A percentile compares a stretch with the other conserved stretches of the same genome.
Conservation (phyloP, 306 rosid genomes). For the Hippophae tibetana region DNA sequence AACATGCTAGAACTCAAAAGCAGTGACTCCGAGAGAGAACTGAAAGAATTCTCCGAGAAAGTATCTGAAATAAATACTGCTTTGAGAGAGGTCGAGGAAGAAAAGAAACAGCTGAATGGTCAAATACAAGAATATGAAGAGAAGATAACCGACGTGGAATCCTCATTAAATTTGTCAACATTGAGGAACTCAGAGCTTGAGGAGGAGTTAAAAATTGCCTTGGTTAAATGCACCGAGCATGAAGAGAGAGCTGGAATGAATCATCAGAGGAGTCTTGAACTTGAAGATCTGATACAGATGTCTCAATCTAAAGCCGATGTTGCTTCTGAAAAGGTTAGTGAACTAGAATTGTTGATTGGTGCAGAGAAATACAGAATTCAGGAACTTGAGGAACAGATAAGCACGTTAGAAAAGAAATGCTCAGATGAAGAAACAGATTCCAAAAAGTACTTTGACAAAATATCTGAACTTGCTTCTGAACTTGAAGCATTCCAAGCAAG, state of each 20-base stretch:
- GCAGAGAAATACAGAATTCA: constrained; percentile 83
- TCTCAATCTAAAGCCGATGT: constrained; percentile 67
- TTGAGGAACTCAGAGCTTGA: constrained; percentile 42
- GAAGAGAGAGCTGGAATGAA: constrained; percentile 61
- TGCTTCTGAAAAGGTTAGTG: constrained; percentile 54
- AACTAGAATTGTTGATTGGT: constrained; percentile 77
- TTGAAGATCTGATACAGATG: constrained; percentile 70
- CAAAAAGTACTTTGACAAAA: constrained; percentile 39
- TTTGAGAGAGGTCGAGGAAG: constrained; percentile 44
- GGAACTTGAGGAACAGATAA: constrained; percentile 80
- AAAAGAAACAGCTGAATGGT: constrained; percentile 39
- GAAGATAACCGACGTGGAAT: constrained; percentile 54
- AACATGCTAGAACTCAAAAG: constrained; percentile 47
- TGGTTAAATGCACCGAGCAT: constrained; percentile 53
- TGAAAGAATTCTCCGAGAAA: constrained; percentile 51
- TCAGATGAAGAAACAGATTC: constrained; percentile 46
- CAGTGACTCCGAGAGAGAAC: constrained; percentile 51
- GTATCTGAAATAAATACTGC: constrained; percentile 43
- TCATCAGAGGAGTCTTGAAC: constrained; percentile 66
- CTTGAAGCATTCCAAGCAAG: constrained; percentile 63
- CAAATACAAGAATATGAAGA: constrained; percentile 49
- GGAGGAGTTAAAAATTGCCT: constrained; percentile 56
- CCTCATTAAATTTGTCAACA: constrained; percentile 47
- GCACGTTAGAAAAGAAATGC: constrained; percentile 48
- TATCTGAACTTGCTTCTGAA: constrained; percentile 50